Evolutionary conservation across 805 yeast genomes (phyloP).

Genomic region (Lachancea kluyveri): DNA sequence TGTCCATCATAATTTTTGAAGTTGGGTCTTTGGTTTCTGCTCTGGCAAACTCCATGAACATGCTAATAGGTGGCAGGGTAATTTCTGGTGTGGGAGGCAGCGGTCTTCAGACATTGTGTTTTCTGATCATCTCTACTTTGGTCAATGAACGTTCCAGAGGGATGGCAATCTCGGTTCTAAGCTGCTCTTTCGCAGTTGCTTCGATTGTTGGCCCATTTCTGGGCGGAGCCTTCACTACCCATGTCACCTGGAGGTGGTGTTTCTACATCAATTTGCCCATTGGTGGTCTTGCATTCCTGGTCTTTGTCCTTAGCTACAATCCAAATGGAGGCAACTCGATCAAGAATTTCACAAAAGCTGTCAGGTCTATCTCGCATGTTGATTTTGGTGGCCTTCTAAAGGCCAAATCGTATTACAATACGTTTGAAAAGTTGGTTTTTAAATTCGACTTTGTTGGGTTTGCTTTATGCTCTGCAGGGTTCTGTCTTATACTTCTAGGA

Average conservation of each 20-base stretch:
- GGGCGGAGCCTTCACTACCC: conserved; percentile 58
- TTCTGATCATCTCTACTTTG: conserved; percentile 44
- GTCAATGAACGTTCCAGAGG: conserved; percentile 22
- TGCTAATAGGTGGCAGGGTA: conserved; percentile 65
- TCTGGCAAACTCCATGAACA: conserved; percentile 44
- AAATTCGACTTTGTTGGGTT: conserved; percentile 20
- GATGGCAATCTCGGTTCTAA: conserved; percentile 18
- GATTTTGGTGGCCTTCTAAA: background rate
- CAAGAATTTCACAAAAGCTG: too few relatives aligned
- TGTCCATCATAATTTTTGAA: conserved; percentile 48
- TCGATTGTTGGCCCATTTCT: conserved; percentile 56
- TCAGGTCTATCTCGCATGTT: too few relatives aligned
- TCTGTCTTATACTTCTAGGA: conserved; percentile 17
- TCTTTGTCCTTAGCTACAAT: conserved; percentile 17
- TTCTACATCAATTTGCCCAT: conserved; percentile 64
- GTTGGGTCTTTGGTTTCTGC: conserved; percentile 59
- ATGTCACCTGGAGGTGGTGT: conserved; percentile 71
- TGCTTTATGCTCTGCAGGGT: conserved; percentile 16
- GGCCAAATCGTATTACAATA: background rate
- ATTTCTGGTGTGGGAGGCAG: conserved; percentile 70
- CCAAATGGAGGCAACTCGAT: conserved; percentile 6
- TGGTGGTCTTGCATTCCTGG: conserved; percentile 38
- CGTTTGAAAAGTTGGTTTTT: conserved; percentile 7
- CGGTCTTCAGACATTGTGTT: conserved; percentile 51
- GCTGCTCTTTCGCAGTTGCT: conserved; percentile 38